Percentiles rank a stretch among this genome's conserved stretches.
These are phyloP conservation scores for Hippophae gyantsensis DNA, from an alignment of 306 rosid species.

Conservation along the genomic window DNA sequence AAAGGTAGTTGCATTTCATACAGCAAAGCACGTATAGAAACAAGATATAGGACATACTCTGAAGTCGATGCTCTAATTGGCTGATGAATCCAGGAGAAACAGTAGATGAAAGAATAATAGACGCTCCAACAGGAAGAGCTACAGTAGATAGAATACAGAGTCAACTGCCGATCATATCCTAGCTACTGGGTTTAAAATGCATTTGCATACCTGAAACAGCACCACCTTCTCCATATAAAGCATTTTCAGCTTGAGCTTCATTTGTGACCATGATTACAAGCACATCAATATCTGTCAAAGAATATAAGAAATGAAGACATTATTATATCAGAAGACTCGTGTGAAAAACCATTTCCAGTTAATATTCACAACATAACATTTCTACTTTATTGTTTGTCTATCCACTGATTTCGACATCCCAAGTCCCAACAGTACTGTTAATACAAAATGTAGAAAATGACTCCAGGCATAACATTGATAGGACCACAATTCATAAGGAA, in stretches of 20 bases:
- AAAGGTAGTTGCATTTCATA: background rate
- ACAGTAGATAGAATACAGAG: conserved; percentile 19
- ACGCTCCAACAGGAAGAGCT: conserved; percentile 82
- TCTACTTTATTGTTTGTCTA: background rate
- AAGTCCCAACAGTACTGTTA: too few relatives aligned
- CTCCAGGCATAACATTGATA: too few relatives aligned
- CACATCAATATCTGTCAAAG: conserved; percentile 65
- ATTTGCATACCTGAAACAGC: conserved; percentile 71
- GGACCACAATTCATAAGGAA: too few relatives aligned
- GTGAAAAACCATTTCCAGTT: conserved; percentile 1
- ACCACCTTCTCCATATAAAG: conserved; percentile 71
- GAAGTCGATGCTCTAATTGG: conserved; percentile 66
- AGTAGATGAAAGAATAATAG: conserved; percentile 75
- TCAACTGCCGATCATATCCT: conserved; percentile 20
- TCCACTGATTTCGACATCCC: too few relatives aligned
- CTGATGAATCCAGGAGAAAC: conserved; percentile 91
- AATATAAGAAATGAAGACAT: conserved; percentile 5
- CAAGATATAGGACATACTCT: conserved; percentile 39
- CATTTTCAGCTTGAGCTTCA: conserved; percentile 78
- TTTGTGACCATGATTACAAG: conserved; percentile 87
- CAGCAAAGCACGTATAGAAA: background rate
- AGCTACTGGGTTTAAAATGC: conserved; percentile 14
- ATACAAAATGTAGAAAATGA: too few relatives aligned
- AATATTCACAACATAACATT: background rate
- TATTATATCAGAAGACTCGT: conserved; percentile 1